Percentiles rank a stretch among this genome's conserved stretches.
Evolutionary conservation across 2,329 filamentous ascomycete genomes (phyloP).

Genomic region (Rutstroemia sydowiana): DNA sequence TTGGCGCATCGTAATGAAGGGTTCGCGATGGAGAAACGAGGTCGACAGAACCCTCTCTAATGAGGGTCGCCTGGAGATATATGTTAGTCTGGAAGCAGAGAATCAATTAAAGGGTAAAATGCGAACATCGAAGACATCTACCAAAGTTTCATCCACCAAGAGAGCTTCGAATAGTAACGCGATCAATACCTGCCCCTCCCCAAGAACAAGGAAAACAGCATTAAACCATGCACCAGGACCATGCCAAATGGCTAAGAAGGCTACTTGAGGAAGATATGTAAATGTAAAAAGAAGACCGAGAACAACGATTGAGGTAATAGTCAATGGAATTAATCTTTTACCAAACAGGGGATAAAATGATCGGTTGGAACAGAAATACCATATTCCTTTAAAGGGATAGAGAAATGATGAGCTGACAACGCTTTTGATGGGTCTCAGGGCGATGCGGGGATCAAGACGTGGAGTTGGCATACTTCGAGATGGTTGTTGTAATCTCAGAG

Average conservation of each 20-base stretch:
- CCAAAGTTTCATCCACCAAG: slow-evolving; percentile 70
- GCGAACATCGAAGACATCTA: slow-evolving; percentile 73
- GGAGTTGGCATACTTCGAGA: slow-evolving; percentile 2
- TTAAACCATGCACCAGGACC: slow-evolving; percentile 84
- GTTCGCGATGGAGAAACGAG: slow-evolving; percentile 62
- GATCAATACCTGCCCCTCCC: slow-evolving; percentile 45
- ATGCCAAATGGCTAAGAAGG: slow-evolving; percentile 85
- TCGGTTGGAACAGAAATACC: slow-evolving; percentile 70
- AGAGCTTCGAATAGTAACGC: slow-evolving; percentile 64
- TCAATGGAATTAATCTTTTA: slow-evolving; percentile 69
- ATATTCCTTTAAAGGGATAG: slow-evolving; percentile 64
- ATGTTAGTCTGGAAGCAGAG: background rate
- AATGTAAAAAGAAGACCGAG: slow-evolving; percentile 83
- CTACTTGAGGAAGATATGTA: slow-evolving; percentile 80
- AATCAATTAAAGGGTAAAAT: background rate
- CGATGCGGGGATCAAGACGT: slow-evolving; percentile 1
- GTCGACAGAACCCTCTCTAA: slow-evolving; percentile 63
- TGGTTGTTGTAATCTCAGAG: background rate
- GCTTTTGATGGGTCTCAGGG: slow-evolving; percentile 16
- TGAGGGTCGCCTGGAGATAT: slow-evolving; percentile 49
- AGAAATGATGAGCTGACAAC: slow-evolving; percentile 30
- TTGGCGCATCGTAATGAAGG: slow-evolving; percentile 58
- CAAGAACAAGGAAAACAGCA: slow-evolving; percentile 79
- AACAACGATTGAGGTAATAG: slow-evolving; percentile 74
- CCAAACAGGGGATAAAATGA: slow-evolving; percentile 78